Evolutionary conservation across 1,284 basidiomycete species (phyloP).

Genomic region (Cutaneotrichosporon sp.): DNA sequence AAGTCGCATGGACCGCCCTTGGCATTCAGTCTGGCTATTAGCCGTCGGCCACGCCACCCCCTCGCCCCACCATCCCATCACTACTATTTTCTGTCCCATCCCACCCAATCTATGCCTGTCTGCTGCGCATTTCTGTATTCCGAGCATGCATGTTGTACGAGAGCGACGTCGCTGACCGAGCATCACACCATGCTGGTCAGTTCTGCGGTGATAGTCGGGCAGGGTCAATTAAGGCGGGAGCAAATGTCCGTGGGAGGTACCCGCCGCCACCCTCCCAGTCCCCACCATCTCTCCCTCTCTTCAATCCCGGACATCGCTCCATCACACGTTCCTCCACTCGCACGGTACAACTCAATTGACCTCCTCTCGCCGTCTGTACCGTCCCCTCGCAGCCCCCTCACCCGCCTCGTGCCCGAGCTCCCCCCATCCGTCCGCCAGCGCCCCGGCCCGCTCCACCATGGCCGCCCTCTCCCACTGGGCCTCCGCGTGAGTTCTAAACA

Average conservation of each 20-base stretch:
- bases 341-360: no score
- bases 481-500: background rate
- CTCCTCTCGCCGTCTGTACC: no score
- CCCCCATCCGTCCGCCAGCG: background rate
- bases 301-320: background rate
- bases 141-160: background rate
- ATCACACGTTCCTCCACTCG: background rate
- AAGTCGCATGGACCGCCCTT: background rate
- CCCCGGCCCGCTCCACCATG: background rate
- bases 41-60: background rate
- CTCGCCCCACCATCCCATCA: background rate
- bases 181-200: background rate
- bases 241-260: background rate
- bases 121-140: constrained; percentile 2
- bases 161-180: background rate
- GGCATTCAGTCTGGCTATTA: background rate
- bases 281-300: no score
- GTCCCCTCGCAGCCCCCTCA: background rate
- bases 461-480: constrained; percentile 6
- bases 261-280: background rate
- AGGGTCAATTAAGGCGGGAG: background rate
- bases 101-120: no score
- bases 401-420: no score
- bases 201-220: no score
- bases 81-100: background rate